These are phyloP conservation scores for Elongisporangium anandrum DNA, from an alignment of 352 stramenopile species.

Conservation along the genomic window DNA sequence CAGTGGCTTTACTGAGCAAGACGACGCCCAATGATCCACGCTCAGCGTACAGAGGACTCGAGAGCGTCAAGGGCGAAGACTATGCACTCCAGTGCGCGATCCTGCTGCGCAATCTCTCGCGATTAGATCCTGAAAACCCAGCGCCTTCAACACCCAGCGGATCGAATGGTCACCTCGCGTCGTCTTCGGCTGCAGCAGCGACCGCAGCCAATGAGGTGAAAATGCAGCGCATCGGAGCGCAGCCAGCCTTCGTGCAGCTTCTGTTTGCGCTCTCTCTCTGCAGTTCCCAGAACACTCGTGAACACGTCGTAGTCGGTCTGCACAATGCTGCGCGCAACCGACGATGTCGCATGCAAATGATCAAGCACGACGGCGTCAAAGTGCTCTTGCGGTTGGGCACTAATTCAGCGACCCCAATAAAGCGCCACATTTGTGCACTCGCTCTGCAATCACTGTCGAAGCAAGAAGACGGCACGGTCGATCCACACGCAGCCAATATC, in stretches of 20 bases:
- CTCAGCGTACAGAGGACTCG: conserved; percentile 51
- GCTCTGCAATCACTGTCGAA: conserved; percentile 56
- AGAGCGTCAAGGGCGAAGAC: conserved; percentile 54
- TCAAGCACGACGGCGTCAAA: conserved; percentile 80
- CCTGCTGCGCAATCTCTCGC: conserved; percentile 62
- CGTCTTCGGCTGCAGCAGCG: neutral
- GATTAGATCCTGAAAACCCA: conserved; percentile 18
- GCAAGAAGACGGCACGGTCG: conserved; percentile 17
- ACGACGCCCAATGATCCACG: conserved; percentile 35
- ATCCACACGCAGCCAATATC: conserved; percentile 52
- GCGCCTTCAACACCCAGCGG: conserved; percentile 1
- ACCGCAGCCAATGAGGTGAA: conserved; percentile 33
- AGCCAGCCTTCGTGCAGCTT: conserved; percentile 51
- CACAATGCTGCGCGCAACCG: conserved; percentile 57
- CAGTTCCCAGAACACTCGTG: conserved; percentile 37
- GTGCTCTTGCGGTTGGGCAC: conserved; percentile 47
- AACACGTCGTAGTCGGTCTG: conserved; percentile 64
- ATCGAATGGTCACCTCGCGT: neutral
- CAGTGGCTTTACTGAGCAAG: conserved; percentile 36
- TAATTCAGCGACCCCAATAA: conserved; percentile 31
- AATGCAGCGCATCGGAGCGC: conserved; percentile 43
- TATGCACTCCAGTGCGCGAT: conserved; percentile 68
- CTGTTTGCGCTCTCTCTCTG: conserved; percentile 50
- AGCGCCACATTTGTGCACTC: conserved; percentile 63
- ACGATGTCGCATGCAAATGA: conserved; percentile 56